Percentiles rank a stretch among this genome's conserved stretches.
phyloP scores from a whole-genome alignment of 2,329 filamentous ascomycete species.

The Diaporthe sp. region DNA sequence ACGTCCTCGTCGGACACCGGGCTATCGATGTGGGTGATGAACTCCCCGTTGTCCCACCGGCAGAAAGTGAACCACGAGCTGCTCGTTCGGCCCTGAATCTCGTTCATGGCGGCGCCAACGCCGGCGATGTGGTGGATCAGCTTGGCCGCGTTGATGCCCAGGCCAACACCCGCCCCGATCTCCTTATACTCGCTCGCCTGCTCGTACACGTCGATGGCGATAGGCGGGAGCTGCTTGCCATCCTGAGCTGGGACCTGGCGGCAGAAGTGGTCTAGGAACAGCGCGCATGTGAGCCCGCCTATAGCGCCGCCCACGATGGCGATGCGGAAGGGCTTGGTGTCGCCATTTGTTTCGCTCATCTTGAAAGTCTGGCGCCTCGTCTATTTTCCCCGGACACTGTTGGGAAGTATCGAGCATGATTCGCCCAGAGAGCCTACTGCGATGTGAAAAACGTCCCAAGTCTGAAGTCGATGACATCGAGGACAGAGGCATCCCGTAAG shows the following conservation, averaged over 20 bases:
- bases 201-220: constrained; percentile 31
- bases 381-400: neutral
- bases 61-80: constrained; percentile 30
- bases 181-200: constrained; percentile 31
- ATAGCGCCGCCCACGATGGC: constrained; percentile 33
- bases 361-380: neutral
- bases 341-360: neutral
- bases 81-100: constrained; percentile 21
- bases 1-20: neutral
- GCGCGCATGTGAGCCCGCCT: constrained; percentile 28
- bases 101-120: constrained; percentile 24
- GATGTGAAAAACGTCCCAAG: neutral
- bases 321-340: constrained; percentile 22
- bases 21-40: constrained; percentile 23
- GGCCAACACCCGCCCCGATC: constrained; percentile 31
- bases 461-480: constrained; percentile 1
- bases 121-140: constrained; percentile 27
- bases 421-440: too few species aligned
- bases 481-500: constrained; percentile 1
- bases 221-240: neutral
- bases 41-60: constrained; percentile 22
- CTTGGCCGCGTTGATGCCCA: constrained; percentile 49
- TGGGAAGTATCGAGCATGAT: fast-evolving
- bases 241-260: neutral
- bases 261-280: constrained; percentile 31